Percentiles rank a stretch among this genome's conserved stretches.
Evolutionary conservation across 1,284 basidiomycete genomes (phyloP).

Genomic region (Volvariella surrecta): DNA sequence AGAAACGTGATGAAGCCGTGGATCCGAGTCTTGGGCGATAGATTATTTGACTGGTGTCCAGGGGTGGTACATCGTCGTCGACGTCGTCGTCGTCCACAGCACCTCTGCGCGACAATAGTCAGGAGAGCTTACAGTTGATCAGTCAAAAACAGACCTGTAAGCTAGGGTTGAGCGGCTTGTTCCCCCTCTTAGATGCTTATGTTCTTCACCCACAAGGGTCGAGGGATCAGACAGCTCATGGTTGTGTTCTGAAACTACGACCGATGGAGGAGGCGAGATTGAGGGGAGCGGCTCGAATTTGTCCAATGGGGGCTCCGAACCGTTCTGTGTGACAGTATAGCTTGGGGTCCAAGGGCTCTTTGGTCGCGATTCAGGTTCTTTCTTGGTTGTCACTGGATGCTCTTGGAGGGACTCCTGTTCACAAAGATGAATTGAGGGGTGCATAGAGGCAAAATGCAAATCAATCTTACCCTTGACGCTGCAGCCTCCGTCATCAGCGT

Average conservation of each 20-base stretch:
- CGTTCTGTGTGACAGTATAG: constrained; percentile 27
- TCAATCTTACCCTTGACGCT: not conserved
- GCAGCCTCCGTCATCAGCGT: not conserved
- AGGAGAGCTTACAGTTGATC: not conserved
- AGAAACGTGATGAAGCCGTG: constrained; percentile 43
- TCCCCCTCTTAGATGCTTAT: no score
- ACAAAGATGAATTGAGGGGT: constrained; percentile 1
- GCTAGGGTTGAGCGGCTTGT: no score
- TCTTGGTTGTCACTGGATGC: not conserved
- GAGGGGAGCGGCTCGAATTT: constrained; percentile 8
- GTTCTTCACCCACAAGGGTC: no score
- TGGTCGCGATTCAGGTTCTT: constrained; percentile 14
- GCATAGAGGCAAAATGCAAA: not conserved
- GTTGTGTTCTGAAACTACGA: no score
- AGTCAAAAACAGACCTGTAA: not conserved
- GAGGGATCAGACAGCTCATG: no score
- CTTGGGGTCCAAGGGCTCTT: constrained; percentile 29
- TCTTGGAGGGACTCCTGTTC: not conserved
- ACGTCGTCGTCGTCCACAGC: constrained; percentile 8
- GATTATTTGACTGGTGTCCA: constrained; percentile 12
- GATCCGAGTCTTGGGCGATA: constrained; percentile 38
- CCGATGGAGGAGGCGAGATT: not conserved
- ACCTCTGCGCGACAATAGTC: constrained; percentile 2
- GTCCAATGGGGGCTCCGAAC: constrained; percentile 15
- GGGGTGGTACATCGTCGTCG: constrained; percentile 3